These are phyloP conservation scores for Larix kaempferi DNA, from an alignment of 75 land plant genomes.

Conservation along the genomic window DNA sequence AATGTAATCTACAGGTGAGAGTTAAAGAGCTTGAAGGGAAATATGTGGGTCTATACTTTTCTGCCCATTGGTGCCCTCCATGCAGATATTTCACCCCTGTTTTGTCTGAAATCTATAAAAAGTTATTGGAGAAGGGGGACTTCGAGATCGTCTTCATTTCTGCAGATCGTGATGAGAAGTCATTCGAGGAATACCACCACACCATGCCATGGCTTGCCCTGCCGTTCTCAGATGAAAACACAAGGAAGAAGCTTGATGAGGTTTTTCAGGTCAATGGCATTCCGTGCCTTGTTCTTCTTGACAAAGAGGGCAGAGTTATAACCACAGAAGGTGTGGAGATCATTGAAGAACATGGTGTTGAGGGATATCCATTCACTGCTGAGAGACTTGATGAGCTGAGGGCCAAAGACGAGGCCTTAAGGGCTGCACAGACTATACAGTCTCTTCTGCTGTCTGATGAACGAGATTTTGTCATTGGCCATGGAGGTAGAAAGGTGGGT, in stretches of 20 bases:
- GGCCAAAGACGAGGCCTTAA: constrained; percentile 22
- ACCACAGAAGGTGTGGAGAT: constrained; percentile 21
- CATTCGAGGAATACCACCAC: constrained; percentile 25
- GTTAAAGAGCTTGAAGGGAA: constrained; percentile 16
- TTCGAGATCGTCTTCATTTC: constrained; percentile 48
- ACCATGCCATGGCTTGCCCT: constrained; percentile 56
- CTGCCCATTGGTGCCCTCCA: constrained; percentile 57
- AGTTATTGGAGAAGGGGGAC: constrained; percentile 15
- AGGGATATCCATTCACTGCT: constrained; percentile 38
- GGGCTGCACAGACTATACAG: constrained; percentile 11
- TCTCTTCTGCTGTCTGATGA: constrained; percentile 21
- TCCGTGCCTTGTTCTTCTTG: constrained; percentile 28
- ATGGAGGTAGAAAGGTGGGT: constrained; percentile 37
- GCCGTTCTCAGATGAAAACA: constrained; percentile 26
- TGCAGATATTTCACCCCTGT: constrained; percentile 31
- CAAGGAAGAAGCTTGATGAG: constrained; percentile 13
- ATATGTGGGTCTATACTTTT: constrained; percentile 42
- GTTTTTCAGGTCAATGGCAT: constrained; percentile 21
- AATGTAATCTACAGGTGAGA: constrained; percentile 13
- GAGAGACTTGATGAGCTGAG: constrained; percentile 30
- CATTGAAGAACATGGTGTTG: constrained; percentile 31
- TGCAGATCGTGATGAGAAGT: constrained; percentile 23
- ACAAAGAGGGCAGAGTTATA: constrained; percentile 8
- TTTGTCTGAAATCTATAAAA: constrained; percentile 26
- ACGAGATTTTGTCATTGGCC: constrained; percentile 41